Evolutionary conservation across 2,329 filamentous ascomycete species (phyloP).

Genomic region (Xylaria sp.): DNA sequence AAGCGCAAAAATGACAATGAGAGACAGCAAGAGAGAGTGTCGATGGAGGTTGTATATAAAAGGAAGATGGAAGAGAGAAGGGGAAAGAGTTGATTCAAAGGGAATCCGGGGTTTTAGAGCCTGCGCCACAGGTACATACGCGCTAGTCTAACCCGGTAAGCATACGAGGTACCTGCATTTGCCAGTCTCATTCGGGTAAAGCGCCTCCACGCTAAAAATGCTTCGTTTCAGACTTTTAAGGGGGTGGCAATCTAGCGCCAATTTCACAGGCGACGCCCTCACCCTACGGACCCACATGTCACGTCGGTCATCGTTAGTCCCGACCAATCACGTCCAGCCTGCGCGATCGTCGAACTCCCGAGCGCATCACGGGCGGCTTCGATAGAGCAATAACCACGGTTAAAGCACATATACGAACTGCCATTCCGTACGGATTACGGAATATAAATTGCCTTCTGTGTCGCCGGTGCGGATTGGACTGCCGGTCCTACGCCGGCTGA

Average conservation of each 20-base stretch:
- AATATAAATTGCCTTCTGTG: too few relatives aligned
- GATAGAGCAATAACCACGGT: neutral
- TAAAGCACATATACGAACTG: neutral
- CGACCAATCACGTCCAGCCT: too few relatives aligned
- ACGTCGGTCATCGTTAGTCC: too few relatives aligned
- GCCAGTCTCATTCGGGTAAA: neutral
- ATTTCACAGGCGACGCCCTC: neutral
- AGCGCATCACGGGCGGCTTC: neutral
- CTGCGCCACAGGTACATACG: neutral
- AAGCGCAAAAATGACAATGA: conserved; percentile 13
- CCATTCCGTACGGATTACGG: neutral
- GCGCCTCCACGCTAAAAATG: neutral
- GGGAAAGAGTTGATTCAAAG: neutral
- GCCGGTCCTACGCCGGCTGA: too few relatives aligned
- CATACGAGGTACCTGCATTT: neutral
- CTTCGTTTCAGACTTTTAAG: conserved; percentile 2
- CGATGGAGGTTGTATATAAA: neutral
- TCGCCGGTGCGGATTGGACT: too few relatives aligned
- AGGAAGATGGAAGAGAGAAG: conserved; percentile 2
- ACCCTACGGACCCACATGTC: neutral
- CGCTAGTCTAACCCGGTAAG: neutral
- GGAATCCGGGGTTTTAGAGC: neutral
- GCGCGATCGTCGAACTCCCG: neutral
- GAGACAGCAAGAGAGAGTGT: conserved; percentile 2
- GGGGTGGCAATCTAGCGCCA: conserved; percentile 3